Evolutionary conservation across 257 asterid species (phyloP).

Genomic region (Linderniella brevidens): DNA sequence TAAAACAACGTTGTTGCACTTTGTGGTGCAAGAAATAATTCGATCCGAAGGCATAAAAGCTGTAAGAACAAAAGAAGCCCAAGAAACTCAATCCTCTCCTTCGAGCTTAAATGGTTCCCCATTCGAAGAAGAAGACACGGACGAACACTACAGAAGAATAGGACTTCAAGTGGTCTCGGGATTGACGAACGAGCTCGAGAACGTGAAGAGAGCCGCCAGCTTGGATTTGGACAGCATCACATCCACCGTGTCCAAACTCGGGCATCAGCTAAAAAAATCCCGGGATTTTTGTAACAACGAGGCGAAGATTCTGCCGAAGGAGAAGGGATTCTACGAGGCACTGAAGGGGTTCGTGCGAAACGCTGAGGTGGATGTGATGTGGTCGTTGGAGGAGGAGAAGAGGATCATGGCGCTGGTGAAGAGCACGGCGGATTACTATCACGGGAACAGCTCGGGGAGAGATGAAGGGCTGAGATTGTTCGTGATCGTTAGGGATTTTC

Average conservation of each 20-base stretch:
- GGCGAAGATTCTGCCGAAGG: slow-evolving; percentile 30
- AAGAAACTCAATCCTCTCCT: slow-evolving; percentile 23
- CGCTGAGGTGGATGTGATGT: slow-evolving; percentile 46
- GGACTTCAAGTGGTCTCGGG: slow-evolving; percentile 64
- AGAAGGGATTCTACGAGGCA: slow-evolving; percentile 43
- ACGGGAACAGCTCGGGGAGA: slow-evolving; percentile 51
- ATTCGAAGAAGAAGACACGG: slow-evolving; percentile 17
- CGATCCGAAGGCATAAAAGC: slow-evolving; percentile 82
- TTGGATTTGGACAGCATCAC: slow-evolving; percentile 48
- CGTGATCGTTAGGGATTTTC: slow-evolving; percentile 57
- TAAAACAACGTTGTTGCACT: slow-evolving; percentile 73
- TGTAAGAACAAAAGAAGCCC: slow-evolving; percentile 29
- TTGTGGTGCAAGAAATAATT: slow-evolving; percentile 80
- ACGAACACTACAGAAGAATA: slow-evolving; percentile 34
- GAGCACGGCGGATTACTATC: slow-evolving; percentile 77
- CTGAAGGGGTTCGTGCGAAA: slow-evolving; percentile 43
- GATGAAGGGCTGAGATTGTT: slow-evolving; percentile 83
- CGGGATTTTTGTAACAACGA: slow-evolving; percentile 42
- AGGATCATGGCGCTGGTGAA: slow-evolving; percentile 69
- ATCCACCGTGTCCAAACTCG: slow-evolving; percentile 42
- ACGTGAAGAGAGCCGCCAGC: slow-evolving; percentile 59
- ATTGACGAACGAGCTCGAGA: slow-evolving; percentile 52
- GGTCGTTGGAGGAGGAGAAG: slow-evolving; percentile 70
- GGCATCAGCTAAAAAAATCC: slow-evolving; percentile 32
- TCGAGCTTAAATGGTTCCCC: slow-evolving; percentile 16